These are phyloP conservation scores for Polytolypa hystricis DNA, from an alignment of 2,329 filamentous ascomycete genomes.

Conservation along the genomic window DNA sequence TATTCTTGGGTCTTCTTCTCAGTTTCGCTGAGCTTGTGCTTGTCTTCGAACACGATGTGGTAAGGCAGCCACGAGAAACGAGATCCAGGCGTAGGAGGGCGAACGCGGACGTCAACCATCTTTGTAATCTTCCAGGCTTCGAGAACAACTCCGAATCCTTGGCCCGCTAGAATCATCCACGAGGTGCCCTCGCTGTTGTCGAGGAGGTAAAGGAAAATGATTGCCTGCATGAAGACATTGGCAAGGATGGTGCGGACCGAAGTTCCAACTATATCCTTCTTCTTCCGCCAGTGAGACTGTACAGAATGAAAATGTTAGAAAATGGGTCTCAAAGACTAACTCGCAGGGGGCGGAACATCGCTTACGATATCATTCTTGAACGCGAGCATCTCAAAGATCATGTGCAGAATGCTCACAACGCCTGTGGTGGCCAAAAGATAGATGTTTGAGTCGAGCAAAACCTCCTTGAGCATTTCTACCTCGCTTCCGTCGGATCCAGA, in stretches of 20 bases:
- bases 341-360: constrained; percentile 1
- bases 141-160: constrained; percentile 70
- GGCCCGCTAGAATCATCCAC: constrained; percentile 96
- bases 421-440: constrained; percentile 78
- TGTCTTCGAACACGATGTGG: constrained; percentile 80
- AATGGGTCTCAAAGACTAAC: not conserved
- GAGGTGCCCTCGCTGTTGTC: constrained; percentile 97
- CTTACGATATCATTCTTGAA: constrained; percentile 87
- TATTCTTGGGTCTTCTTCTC: constrained; percentile 99
- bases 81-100: constrained; percentile 55
- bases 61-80: constrained; percentile 68
- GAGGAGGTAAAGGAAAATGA: constrained; percentile 93
- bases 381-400: constrained; percentile 88
- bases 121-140: constrained; percentile 96
- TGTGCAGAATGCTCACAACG: constrained; percentile 76
- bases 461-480: constrained; percentile 94
- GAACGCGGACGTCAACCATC: constrained; percentile 75
- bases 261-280: constrained; percentile 97
- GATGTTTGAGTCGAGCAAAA: constrained; percentile 86
- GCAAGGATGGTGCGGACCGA: constrained; percentile 91
- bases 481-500: constrained; percentile 82
- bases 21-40: constrained; percentile 87
- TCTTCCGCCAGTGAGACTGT: constrained; percentile 85
- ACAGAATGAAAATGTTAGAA: constrained; percentile 12
- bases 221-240: constrained; percentile 92